Conservation (phyloP, 1,284 basidiomycete genomes). For the Rugiboletus extremiorientalis region DNA sequence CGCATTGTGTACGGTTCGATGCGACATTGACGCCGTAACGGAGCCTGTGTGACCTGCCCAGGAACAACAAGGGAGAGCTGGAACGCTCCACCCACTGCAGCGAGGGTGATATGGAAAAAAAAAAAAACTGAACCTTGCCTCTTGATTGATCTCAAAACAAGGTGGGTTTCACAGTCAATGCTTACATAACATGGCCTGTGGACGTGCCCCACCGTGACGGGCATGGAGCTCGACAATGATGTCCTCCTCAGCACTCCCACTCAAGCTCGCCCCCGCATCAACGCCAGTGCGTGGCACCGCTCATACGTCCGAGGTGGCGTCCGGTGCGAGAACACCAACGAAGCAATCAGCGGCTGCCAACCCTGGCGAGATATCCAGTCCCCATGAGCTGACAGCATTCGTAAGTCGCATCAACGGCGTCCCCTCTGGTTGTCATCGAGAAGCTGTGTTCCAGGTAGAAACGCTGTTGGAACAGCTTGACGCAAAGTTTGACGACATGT, state of each 20-base stretch:
- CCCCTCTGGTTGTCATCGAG: background rate
- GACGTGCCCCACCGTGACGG: too few species aligned
- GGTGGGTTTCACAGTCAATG: too few species aligned
- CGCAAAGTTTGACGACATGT: constrained; percentile 82
- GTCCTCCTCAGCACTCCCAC: constrained; percentile 52
- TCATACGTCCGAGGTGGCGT: constrained; percentile 31
- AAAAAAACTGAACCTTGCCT: too few species aligned
- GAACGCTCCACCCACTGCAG: too few species aligned
- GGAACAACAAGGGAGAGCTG: too few species aligned
- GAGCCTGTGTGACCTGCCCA: too few species aligned
- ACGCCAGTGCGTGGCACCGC: constrained; percentile 48
- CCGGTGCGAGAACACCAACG: constrained; percentile 49
- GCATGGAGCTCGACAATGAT: constrained; percentile 19
- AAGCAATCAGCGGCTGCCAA: constrained; percentile 36
- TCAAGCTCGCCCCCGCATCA: constrained; percentile 52
- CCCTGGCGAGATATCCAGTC: constrained; percentile 69
- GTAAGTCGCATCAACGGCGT: constrained; percentile 44
- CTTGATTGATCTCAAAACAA: too few species aligned
- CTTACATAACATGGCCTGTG: too few species aligned
- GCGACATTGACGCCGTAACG: too few species aligned
- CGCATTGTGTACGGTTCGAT: too few species aligned
- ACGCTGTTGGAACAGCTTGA: constrained; percentile 75
- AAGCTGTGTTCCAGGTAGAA: constrained; percentile 57
- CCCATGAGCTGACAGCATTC: constrained; percentile 81
- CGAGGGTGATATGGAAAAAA: too few species aligned